Evolutionary conservation across 768 basidiomycete species (phyloP), one percentile per base, ranked within the genome.

Genomic region (Leccinum boreale): DNA sequence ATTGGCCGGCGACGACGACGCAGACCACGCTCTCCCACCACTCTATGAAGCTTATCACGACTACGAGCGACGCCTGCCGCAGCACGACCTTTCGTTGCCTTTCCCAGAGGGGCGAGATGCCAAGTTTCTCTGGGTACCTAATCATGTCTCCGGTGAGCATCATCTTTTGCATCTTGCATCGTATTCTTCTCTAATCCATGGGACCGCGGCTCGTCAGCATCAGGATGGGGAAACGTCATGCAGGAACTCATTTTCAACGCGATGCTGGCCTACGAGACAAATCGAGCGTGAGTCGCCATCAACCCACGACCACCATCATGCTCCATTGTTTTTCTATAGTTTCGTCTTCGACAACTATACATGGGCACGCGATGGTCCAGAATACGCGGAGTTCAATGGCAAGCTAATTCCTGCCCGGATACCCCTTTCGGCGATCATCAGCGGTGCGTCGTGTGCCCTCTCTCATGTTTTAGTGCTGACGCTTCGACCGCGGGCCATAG

Each of bases 221-320:
- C 78, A 45, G 86, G 85, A 3, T 86, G 83, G 83, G 85, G 85
- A 3, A 87, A 87, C 54, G 76, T 70, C 9, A 73, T 86, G 75
- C 82, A 87, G 58, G 85, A 85, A 57, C 76, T 83, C 57, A 53
- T 86, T 4, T 62, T 85, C 49, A 78, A 81, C 50, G 75, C 82
- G 0, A 72, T 81, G 46, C 68, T 87, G 3, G 79, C 84, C 0
- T 74, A 79, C 50, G 65, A 71, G 2, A 66, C 81, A 0, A 76
- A 77, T 29, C 70, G 84, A 61, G 73, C 81, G 81, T 86, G 66
- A 57, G 84, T 74, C 8, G 0, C 8, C 12, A n/a, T 26, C 23
- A 23, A 17, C 15, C 23, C 8, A 62, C 12, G 2, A 0, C 11
- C 1, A 5, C 21, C 17, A 11, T 24, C 17, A 28, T 11, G 19